Conservation (phyloP, 352 stramenopile species). For the Pythium pyrilobum region DNA sequence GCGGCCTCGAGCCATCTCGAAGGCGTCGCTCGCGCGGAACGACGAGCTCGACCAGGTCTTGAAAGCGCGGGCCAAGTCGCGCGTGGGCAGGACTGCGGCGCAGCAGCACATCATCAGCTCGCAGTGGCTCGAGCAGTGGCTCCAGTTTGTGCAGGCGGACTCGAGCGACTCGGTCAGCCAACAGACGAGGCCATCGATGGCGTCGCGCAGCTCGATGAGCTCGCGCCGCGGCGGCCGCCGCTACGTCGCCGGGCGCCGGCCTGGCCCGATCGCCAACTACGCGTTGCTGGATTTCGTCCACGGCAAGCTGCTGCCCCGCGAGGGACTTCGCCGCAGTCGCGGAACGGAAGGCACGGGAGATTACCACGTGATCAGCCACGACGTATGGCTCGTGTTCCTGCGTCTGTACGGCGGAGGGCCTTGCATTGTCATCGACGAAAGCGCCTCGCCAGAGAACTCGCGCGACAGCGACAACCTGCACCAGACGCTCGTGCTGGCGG, state of each 20-base stretch:
- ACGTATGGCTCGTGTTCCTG: slow-evolving; percentile 61
- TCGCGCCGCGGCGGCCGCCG: slow-evolving; percentile 1
- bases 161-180: background rate
- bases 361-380: slow-evolving; percentile 61
- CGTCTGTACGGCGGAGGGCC: slow-evolving; percentile 57
- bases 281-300: slow-evolving; percentile 60
- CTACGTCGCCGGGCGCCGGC: slow-evolving; percentile 17
- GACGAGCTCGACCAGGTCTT: slow-evolving; percentile 60
- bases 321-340: slow-evolving; percentile 34
- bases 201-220: background rate
- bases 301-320: slow-evolving; percentile 45
- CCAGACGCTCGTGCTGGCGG: background rate
- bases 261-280: slow-evolving; percentile 62
- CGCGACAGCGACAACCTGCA: no score
- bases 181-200: background rate
- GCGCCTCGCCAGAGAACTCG: background rate
- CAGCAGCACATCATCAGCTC: slow-evolving; percentile 55
- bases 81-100: slow-evolving; percentile 1
- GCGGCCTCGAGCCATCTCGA: background rate
- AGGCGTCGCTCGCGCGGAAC: background rate
- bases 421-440: slow-evolving; percentile 34
- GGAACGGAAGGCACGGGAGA: slow-evolving; percentile 32
- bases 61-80: slow-evolving; percentile 32
- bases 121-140: slow-evolving; percentile 59
- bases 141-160: slow-evolving; percentile 58